Evolutionary conservation across 164 flowering plant species (phyloP).

Genomic region (Kingdonia uniflora): DNA sequence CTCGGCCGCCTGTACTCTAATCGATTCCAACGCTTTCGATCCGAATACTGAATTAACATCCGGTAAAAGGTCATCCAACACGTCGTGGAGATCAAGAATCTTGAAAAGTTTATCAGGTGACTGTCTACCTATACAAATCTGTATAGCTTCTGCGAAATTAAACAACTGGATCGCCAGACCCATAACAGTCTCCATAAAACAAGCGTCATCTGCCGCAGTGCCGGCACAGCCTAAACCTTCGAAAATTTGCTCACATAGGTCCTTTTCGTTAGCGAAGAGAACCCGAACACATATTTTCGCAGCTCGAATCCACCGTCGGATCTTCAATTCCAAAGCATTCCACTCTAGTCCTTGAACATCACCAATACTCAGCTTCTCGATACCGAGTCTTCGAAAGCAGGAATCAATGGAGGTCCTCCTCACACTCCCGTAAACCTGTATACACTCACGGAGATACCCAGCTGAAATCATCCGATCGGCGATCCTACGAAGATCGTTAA

Average conservation of each 20-base stretch:
- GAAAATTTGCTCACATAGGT: conserved; percentile 28
- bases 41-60: conserved; percentile 60
- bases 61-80: conserved; percentile 46
- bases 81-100: conserved; percentile 73
- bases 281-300: conserved; percentile 60
- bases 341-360: conserved; percentile 69
- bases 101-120: conserved; percentile 85
- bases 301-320: conserved; percentile 84
- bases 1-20: conserved; percentile 58
- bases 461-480: conserved; percentile 73
- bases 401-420: conserved; percentile 47
- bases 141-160: conserved; percentile 66
- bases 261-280: conserved; percentile 33
- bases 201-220: conserved; percentile 34
- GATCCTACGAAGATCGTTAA: conserved; percentile 52
- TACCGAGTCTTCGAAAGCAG: conserved; percentile 39
- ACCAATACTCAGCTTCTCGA: conserved; percentile 72
- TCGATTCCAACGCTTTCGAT: conserved; percentile 42
- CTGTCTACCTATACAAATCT: conserved; percentile 57
- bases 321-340: conserved; percentile 46
- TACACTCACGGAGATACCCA: no score
- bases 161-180: conserved; percentile 65
- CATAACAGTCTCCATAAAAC: conserved; percentile 70
- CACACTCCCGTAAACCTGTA: conserved; percentile 74
- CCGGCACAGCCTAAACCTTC: conserved; percentile 16